Conservation (phyloP, 352 stramenopile species). For the Phytophthora cactorum region DNA sequence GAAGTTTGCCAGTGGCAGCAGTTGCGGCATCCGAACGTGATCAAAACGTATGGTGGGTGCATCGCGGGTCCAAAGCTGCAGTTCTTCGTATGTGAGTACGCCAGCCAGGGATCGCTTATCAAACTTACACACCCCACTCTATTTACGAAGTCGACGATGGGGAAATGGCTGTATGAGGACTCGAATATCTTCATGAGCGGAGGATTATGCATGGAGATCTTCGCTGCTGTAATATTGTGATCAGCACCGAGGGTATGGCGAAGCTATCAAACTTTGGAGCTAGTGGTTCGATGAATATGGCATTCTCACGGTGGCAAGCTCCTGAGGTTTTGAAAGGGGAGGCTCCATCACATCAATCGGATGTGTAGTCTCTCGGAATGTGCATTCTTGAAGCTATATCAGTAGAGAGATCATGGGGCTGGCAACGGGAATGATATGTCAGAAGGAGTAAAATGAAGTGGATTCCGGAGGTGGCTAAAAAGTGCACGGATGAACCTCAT, state of each 20-base stretch:
- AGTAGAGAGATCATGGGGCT: background rate
- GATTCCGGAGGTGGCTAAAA: background rate
- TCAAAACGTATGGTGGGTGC: conserved; percentile 29
- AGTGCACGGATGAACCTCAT: background rate
- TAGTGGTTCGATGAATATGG: background rate
- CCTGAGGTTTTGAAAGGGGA: conserved; percentile 14
- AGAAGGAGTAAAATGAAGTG: background rate
- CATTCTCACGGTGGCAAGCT: conserved; percentile 15
- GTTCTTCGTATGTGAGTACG: conserved; percentile 26
- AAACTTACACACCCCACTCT: background rate
- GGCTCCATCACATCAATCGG: conserved; percentile 3
- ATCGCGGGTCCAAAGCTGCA: conserved; percentile 1
- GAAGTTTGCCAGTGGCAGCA: conserved; percentile 18
- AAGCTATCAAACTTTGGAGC: conserved; percentile 14
- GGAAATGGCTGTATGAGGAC: conserved; percentile 19
- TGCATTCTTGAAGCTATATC: conserved; percentile 32
- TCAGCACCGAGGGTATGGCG: conserved; percentile 4
- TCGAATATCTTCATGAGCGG: conserved; percentile 17
- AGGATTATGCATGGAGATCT: conserved; percentile 10
- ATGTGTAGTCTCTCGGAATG: conserved; percentile 34
- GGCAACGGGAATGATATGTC: background rate
- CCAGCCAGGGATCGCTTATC: conserved; percentile 6
- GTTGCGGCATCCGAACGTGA: conserved; percentile 30
- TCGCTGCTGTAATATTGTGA: conserved; percentile 10
- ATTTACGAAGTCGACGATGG: background rate